Evolutionary conservation across 257 asterid species (phyloP), one percentile per base, ranked within the genome.

Genomic region (Haberlea rhodopensis): DNA sequence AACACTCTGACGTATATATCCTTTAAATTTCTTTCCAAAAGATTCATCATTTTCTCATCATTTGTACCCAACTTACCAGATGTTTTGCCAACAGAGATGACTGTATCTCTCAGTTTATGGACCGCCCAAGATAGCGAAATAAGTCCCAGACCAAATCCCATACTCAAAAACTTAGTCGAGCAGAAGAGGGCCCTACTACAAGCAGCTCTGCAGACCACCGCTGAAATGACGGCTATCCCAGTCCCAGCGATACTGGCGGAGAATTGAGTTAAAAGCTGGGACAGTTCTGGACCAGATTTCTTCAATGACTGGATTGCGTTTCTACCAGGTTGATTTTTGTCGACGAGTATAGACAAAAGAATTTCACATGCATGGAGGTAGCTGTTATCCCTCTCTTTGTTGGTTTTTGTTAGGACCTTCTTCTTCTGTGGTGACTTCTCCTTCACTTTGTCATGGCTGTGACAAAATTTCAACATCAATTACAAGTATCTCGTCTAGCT

Each of bases 221-320:
- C 85, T 55, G 85, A 49, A 46, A 90, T 71, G 25, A 94, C 82
- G 34, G 97, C 97, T 20, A 94, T 79, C 8, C 97, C 99, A 0
- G 95, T 83, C 22, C 99, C 99, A 0, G 99, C 96, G 23, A 94
- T 84, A 76, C 78, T 78, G 60, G 96, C 96, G 1, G 99, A 90
- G 45, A 82, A 73, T 26, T 81, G 91, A 60, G 90, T 82, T 40
- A 94, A 85, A 46, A 87, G 78, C 34, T 69, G 76, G 28, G 96
- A 89, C 49, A 94, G 79, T 58, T 86, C 86, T 11, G 95, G 80
- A 6, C 95, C 82, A 0, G 95, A 84, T 79, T 79, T 90, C 83
- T 86, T 94, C 71, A 94, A 67, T 15, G 95, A 86, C 60, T 37
- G 76, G 62, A 94, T 62, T 19, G 82, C 75, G 24, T 70, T 76